phyloP scores from a whole-genome alignment of 345 rosid species.

The Pistacia atlantica region DNA sequence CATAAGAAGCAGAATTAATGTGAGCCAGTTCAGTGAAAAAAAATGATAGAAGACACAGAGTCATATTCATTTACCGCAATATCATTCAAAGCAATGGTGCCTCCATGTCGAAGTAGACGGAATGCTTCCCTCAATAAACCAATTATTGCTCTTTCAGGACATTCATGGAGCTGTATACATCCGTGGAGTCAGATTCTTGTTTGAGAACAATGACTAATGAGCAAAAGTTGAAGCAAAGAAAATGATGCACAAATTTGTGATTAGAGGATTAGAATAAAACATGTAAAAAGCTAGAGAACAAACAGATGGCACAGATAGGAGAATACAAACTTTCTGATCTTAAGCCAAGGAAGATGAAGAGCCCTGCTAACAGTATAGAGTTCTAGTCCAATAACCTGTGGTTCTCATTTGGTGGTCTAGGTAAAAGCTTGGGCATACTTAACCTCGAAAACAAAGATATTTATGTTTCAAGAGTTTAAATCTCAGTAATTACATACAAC shows the following conservation, averaged over 20 bases:
- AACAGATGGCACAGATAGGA: background rate
- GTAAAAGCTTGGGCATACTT: too few species aligned
- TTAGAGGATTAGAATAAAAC: background rate
- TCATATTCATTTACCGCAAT: slow-evolving; percentile 39
- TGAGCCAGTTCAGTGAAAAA: background rate
- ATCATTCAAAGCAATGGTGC: slow-evolving; percentile 55
- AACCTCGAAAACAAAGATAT: background rate
- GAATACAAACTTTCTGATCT: background rate
- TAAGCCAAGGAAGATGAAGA: background rate
- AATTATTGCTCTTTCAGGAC: slow-evolving; percentile 55
- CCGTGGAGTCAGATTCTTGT: background rate
- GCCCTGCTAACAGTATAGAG: background rate
- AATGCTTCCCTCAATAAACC: slow-evolving; percentile 49
- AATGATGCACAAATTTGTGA: background rate
- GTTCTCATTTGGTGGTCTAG: background rate
- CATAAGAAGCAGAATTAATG: background rate
- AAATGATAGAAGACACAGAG: background rate
- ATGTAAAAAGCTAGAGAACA: background rate
- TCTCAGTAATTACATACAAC: background rate
- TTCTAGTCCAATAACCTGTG: background rate
- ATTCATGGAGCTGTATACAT: slow-evolving; percentile 58
- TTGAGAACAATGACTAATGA: background rate
- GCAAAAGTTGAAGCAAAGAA: background rate
- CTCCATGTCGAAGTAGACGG: slow-evolving; percentile 58
- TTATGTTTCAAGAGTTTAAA: background rate